Evolutionary conservation across 2,329 filamentous ascomycete genomes (phyloP).

Genomic region (Cercospora citrullina): DNA sequence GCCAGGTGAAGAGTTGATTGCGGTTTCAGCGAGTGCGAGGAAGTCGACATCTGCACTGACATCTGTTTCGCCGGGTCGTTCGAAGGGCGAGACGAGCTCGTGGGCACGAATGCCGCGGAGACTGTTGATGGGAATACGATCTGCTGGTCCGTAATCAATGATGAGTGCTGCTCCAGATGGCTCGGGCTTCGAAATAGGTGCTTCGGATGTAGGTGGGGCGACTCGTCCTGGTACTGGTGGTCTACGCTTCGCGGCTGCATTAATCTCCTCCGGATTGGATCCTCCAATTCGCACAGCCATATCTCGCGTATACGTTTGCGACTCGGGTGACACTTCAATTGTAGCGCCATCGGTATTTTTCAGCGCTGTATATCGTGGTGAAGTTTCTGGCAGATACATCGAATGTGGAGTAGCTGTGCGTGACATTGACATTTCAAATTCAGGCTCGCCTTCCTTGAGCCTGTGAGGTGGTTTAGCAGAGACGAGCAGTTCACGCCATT

Average conservation of each 20-base stretch:
- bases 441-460: slow-evolving; percentile 58
- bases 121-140: slow-evolving; percentile 81
- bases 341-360: slow-evolving; percentile 67
- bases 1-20: slow-evolving; percentile 69
- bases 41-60: slow-evolving; percentile 95
- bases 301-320: slow-evolving; percentile 73
- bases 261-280: slow-evolving; percentile 36
- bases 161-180: slow-evolving; percentile 89
- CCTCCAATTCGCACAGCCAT: slow-evolving; percentile 85
- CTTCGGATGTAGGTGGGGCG: slow-evolving; percentile 32
- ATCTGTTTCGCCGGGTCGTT: slow-evolving; percentile 78
- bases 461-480: slow-evolving; percentile 58
- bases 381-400: slow-evolving; percentile 79
- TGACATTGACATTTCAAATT: slow-evolving; percentile 84
- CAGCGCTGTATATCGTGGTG: slow-evolving; percentile 73
- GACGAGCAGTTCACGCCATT: slow-evolving; percentile 84
- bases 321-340: slow-evolving; percentile 89
- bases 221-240: slow-evolving; percentile 27
- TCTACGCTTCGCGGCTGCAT: slow-evolving; percentile 23
- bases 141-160: slow-evolving; percentile 84
- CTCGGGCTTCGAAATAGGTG: slow-evolving; percentile 52
- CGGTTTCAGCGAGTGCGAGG: slow-evolving; percentile 77
- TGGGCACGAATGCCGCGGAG: slow-evolving; percentile 85
- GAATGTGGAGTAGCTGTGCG: slow-evolving; percentile 76
- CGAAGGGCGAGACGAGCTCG: slow-evolving; percentile 73